Base-by-base conservation (phyloP, 73 alveolate species). In the Uronychia setigera region DNA sequence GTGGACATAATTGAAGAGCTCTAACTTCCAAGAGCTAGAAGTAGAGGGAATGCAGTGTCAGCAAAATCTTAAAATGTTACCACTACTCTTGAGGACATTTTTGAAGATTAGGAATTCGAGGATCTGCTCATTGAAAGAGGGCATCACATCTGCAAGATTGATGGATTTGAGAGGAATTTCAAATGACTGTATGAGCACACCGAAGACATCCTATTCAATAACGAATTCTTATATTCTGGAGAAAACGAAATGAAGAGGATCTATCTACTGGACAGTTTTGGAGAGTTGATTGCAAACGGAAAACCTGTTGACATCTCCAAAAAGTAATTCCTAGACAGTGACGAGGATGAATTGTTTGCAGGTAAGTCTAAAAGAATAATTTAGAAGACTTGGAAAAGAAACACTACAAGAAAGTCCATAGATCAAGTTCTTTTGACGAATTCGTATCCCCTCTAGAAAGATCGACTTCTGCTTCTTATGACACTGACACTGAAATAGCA, bases 111-210 rank as follows among this genome's bases (percentile, higher is more conserved):
- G 19, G 26, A 32, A 25, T 78, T 32, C 35, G 75, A 33, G 31
- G 60, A 78, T 33, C 31, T 78, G 29, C 75, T 78, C 11, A 33
- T 78, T 11, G 84, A 78, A 32, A 78, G 84, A 78, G 35, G 35
- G 1, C 14, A 33, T 1, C 84, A 78, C 75, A 78, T 78, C 35
- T 78, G 84, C 19, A 75, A 33, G 75, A 32, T 35, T 26, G 84
- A 78, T 30, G 35, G 35, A 1, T 32, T 78, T 19, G 84, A 32
- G 35, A 58, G 34, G 29, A 78, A 78, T 26, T 78, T 78, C 32
- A 78, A 78, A 29, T 32, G 32, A 5, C 26, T 78, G 35, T 78
- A 46, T 46, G 67, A 46, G 5, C 67, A 46, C 67, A 46, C 5
- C 5, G 67, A 46, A 5, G 67, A 46, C n/a, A 46, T 19, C 5